Percentiles rank a stretch among this genome's conserved stretches.
phyloP scores from a whole-genome alignment of 129 eudicot species.

The Lactuca sativa region DNA sequence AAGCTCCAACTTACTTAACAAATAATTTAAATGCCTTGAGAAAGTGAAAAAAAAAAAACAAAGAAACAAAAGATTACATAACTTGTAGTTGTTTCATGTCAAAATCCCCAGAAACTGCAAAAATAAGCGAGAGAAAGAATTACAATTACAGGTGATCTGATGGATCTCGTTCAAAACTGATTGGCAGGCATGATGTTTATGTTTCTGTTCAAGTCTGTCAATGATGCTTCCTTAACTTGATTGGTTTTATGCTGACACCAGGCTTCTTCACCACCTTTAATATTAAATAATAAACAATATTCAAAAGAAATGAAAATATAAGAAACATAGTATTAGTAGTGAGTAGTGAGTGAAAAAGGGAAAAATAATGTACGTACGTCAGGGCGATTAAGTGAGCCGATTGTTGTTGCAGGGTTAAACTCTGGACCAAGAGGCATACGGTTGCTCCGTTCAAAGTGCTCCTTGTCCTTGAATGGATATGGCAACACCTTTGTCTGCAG shows the following conservation, averaged over 20 bases:
- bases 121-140: not conserved
- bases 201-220: constrained; percentile 24
- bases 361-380: constrained; percentile 58
- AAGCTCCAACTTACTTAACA: constrained; percentile 7
- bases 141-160: not conserved
- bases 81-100: not conserved
- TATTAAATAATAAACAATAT: constrained; percentile 11
- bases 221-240: constrained; percentile 50
- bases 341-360: not conserved
- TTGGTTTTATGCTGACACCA: constrained; percentile 82
- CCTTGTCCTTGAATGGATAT: constrained; percentile 77
- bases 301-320: not conserved
- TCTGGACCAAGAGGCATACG: constrained; percentile 98
- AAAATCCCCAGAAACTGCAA: constrained; percentile 18
- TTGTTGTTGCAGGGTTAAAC: constrained; percentile 73
- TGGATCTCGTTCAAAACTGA: not conserved
- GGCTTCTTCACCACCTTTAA: constrained; percentile 80
- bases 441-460: constrained; percentile 70
- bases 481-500: constrained; percentile 72
- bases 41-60: too few relatives aligned
- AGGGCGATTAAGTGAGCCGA: constrained; percentile 73
- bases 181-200: not conserved
- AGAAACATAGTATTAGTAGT: too few relatives aligned
- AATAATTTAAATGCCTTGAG: not conserved
- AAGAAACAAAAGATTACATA: not conserved